Evolutionary conservation across 169 alveolate species (phyloP).

Genomic region (Babesia divergens): DNA sequence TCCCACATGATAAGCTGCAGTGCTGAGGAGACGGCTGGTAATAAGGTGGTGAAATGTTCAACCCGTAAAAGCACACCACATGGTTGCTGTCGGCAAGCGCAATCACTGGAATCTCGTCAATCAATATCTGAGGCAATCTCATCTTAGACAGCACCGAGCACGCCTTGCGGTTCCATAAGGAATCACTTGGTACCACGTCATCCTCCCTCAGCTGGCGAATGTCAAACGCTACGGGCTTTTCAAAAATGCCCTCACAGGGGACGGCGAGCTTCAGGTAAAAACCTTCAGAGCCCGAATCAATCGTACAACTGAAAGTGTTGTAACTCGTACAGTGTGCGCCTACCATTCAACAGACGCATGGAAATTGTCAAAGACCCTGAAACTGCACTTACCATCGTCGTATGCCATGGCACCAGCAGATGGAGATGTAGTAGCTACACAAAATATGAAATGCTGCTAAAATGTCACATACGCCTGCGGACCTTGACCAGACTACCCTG

Average conservation of each 20-base stretch:
- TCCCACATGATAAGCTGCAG: neutral
- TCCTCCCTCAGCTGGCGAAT: constrained; percentile 43
- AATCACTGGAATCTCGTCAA: constrained; percentile 57
- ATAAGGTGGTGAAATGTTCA: constrained; percentile 50
- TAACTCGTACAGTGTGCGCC: neutral
- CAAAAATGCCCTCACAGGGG: neutral
- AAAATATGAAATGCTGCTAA: neutral
- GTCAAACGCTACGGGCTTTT: constrained; percentile 12
- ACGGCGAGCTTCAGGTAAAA: constrained; percentile 7
- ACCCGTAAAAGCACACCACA: constrained; percentile 58
- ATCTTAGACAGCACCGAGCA: constrained; percentile 21
- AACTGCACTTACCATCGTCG: constrained; percentile 21
- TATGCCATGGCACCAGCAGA: neutral
- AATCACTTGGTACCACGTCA: constrained; percentile 43
- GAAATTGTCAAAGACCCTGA: constrained; percentile 19
- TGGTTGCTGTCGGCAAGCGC: constrained; percentile 39
- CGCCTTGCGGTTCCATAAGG: constrained; percentile 44
- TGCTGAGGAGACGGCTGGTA: constrained; percentile 1
- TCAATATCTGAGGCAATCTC: constrained; percentile 31
- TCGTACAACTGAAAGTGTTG: neutral
- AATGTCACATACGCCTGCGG: neutral
- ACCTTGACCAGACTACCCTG: constrained; percentile 33
- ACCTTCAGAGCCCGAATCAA: neutral
- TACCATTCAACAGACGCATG: neutral
- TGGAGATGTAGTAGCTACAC: neutral